Conservation (phyloP, 805 yeast genomes). For the Yarrowia bubula region DNA sequence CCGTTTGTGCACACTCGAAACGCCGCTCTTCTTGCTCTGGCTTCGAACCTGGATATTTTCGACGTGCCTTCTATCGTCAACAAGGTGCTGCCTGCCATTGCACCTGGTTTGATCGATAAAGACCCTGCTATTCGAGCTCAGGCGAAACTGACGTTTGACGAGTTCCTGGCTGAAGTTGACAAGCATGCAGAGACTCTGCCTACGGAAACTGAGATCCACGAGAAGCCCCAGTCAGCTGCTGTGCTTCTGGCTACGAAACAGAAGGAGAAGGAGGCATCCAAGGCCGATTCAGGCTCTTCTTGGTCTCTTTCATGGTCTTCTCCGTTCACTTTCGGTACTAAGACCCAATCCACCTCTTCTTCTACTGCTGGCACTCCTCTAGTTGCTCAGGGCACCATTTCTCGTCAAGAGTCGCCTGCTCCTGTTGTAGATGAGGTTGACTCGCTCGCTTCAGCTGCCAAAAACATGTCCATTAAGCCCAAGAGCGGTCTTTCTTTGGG, state of each 20-base stretch:
- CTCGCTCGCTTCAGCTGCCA: neutral
- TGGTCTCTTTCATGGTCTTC: constrained; percentile 25
- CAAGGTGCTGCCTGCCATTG: constrained; percentile 77
- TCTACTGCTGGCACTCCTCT: constrained; percentile 7
- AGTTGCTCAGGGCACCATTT: constrained; percentile 15
- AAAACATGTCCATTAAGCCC: constrained; percentile 17
- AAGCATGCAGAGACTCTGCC: constrained; percentile 24
- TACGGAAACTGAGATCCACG: constrained; percentile 7
- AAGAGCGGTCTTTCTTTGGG: constrained; percentile 16
- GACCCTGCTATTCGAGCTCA: constrained; percentile 66
- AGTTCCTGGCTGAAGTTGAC: constrained; percentile 56
- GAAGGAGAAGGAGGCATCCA: constrained; percentile 10
- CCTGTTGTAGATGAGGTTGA: constrained; percentile 7
- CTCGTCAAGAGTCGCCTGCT: constrained; percentile 15
- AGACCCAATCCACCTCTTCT: constrained; percentile 11
- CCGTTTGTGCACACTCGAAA: constrained; percentile 69
- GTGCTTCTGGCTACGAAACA: constrained; percentile 1
- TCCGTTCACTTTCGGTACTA: constrained; percentile 20
- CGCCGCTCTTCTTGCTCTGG: constrained; percentile 74
- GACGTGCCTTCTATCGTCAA: constrained; percentile 73
- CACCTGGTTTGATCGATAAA: constrained; percentile 77
- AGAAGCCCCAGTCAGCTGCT: constrained; percentile 14
- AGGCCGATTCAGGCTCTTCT: constrained; percentile 2
- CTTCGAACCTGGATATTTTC: constrained; percentile 61
- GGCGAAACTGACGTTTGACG: constrained; percentile 66